Percentiles rank a stretch among this genome's conserved stretches.
Conservation (phyloP, 2,329 filamentous ascomycete species). For the Stagonosporopsis vannaccii region DNA sequence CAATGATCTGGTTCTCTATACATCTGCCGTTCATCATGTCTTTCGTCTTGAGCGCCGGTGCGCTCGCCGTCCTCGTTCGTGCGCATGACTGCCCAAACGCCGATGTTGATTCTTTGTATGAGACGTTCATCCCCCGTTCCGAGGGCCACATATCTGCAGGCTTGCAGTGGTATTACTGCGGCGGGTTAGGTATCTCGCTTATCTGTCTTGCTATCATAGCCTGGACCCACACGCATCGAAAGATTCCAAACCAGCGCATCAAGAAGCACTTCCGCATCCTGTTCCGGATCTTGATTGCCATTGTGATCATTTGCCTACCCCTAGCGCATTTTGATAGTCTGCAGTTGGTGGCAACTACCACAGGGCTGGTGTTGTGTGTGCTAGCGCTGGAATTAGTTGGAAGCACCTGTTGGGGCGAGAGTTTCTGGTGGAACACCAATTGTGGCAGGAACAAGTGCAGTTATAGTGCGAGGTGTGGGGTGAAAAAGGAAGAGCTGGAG, state of each 20-base stretch:
- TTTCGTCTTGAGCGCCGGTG: conserved; percentile 66
- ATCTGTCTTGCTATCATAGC: conserved; percentile 64
- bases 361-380: conserved; percentile 46
- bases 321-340: conserved; percentile 53
- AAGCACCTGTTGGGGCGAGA: conserved; percentile 37
- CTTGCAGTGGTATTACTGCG: conserved; percentile 70
- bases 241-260: conserved; percentile 58
- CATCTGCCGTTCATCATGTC: conserved; percentile 70
- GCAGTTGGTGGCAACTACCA: conserved; percentile 50
- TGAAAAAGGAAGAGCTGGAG: conserved; percentile 42
- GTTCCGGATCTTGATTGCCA: conserved; percentile 59
- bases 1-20: conserved; percentile 62
- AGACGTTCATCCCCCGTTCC: conserved; percentile 59
- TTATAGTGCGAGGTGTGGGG: conserved; percentile 43
- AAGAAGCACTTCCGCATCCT: conserved; percentile 60
- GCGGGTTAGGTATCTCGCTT: conserved; percentile 65
- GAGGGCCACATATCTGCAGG: conserved; percentile 60
- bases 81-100: conserved; percentile 62
- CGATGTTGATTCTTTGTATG: conserved; percentile 58
- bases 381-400: conserved; percentile 48
- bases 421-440: conserved; percentile 35
- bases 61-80: conserved; percentile 66
- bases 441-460: conserved; percentile 33
- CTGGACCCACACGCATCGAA: conserved; percentile 63
- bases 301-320: conserved; percentile 64